phyloP scores from a whole-genome alignment of 768 basidiomycete species.

The Mycena chlorophos region DNA sequence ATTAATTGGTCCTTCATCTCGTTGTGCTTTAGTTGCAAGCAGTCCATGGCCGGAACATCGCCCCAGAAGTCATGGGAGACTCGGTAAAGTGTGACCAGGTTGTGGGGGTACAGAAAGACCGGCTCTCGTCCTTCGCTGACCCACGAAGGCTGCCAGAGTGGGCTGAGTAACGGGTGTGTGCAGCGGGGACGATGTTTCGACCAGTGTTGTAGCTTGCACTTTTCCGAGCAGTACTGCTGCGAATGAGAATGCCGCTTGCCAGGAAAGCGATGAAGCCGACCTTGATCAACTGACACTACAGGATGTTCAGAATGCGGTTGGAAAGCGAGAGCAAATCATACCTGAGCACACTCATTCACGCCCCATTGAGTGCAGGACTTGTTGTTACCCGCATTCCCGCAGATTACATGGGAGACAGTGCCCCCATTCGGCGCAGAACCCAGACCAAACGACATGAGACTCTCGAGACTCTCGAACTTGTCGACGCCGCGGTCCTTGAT shows the following conservation, averaged over 20 bases:
- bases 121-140: slow-evolving; percentile 27
- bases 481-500: slow-evolving; percentile 12
- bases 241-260: neutral
- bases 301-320: neutral
- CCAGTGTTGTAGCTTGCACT: slow-evolving; percentile 34
- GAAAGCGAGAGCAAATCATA: slow-evolving; percentile 9
- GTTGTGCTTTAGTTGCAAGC: slow-evolving; percentile 27
- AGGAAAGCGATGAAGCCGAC: neutral
- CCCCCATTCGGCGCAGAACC: slow-evolving; percentile 29
- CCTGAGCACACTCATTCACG: slow-evolving; percentile 26
- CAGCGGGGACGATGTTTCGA: slow-evolving; percentile 30
- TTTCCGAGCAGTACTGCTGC: slow-evolving; percentile 35
- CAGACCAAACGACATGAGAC: slow-evolving; percentile 27
- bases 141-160: slow-evolving; percentile 35
- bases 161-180: slow-evolving; percentile 28
- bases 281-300: slow-evolving; percentile 33
- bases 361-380: slow-evolving; percentile 21
- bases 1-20: slow-evolving; percentile 15
- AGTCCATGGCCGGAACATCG: slow-evolving; percentile 32
- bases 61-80: slow-evolving; percentile 23
- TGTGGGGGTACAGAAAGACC: slow-evolving; percentile 18
- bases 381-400: slow-evolving; percentile 24
- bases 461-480: slow-evolving; percentile 22
- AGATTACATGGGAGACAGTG: slow-evolving; percentile 27
- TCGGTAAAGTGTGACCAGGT: slow-evolving; percentile 13